These are phyloP conservation scores for Naganishia onofrii DNA, from an alignment of 768 basidiomycete species.

Conservation along the genomic window DNA sequence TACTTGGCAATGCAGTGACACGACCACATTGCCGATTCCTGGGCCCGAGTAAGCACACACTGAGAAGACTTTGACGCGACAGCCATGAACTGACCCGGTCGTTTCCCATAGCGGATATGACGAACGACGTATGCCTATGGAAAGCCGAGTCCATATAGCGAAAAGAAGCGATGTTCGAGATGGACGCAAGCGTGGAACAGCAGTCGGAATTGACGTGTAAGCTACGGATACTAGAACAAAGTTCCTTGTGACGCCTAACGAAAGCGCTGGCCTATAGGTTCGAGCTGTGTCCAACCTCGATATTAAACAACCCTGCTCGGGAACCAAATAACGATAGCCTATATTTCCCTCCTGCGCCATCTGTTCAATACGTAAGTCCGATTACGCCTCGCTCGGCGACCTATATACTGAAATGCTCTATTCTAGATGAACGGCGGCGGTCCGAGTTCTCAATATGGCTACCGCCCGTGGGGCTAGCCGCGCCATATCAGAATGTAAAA, in stretches of 20 bases:
- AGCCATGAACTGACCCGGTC: not conserved
- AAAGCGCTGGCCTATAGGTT: slow-evolving; percentile 32
- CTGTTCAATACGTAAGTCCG: slow-evolving; percentile 30
- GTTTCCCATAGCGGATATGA: slow-evolving; percentile 50
- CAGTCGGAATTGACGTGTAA: slow-evolving; percentile 48
- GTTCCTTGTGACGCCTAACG: not conserved
- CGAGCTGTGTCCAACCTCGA: slow-evolving; percentile 48
- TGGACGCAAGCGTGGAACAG: slow-evolving; percentile 46
- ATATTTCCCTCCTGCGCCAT: slow-evolving; percentile 49
- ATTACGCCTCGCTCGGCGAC: not conserved
- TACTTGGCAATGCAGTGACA: slow-evolving; percentile 78
- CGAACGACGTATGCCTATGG: slow-evolving; percentile 63
- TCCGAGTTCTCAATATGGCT: slow-evolving; percentile 30
- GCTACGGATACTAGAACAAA: slow-evolving; percentile 7
- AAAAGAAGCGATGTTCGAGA: slow-evolving; percentile 62
- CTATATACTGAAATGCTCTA: not conserved
- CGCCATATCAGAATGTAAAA: not conserved
- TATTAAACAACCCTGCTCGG: slow-evolving; percentile 46
- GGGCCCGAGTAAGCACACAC: slow-evolving; percentile 52
- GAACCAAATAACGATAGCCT: slow-evolving; percentile 46
- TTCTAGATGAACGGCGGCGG: slow-evolving; percentile 26
- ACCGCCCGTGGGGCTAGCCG: slow-evolving; percentile 28
- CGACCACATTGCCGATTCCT: slow-evolving; percentile 48
- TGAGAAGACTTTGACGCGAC: not conserved
- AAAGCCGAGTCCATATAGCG: slow-evolving; percentile 80